Conservation (phyloP, 2,329 filamentous ascomycete genomes). For the Aspergillus ibericus region DNA sequence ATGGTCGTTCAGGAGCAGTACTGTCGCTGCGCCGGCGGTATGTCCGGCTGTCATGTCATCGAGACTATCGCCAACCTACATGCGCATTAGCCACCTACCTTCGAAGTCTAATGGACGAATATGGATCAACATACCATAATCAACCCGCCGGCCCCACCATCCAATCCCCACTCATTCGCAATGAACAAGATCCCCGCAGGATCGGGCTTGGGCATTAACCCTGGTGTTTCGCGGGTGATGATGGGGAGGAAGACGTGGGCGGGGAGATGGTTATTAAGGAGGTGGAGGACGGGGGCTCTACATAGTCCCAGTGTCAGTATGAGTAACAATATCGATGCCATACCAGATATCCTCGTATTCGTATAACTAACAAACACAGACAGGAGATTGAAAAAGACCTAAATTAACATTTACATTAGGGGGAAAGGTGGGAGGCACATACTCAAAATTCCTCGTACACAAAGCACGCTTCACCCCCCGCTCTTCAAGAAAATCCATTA, state of each 20-base stretch:
- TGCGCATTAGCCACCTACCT: background rate
- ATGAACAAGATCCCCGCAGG: conserved; percentile 88
- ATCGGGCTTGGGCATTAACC: conserved; percentile 70
- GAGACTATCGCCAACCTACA: conserved; percentile 68
- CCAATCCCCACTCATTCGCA: conserved; percentile 70
- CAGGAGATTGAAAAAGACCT: no score
- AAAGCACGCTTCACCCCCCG: conserved; percentile 73
- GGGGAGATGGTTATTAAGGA: conserved; percentile 69
- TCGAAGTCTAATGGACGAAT: background rate
- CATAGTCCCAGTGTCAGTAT: background rate
- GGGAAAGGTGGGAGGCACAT: conserved; percentile 31
- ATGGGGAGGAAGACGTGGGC: conserved; percentile 71
- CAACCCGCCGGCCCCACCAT: conserved; percentile 44
- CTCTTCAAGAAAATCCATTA: conserved; percentile 80
- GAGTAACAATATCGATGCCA: background rate
- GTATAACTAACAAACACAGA: background rate
- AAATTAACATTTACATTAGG: no score
- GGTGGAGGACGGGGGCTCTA: conserved; percentile 45
- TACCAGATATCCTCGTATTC: no score
- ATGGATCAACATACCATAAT: conserved; percentile 34
- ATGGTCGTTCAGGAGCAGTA: conserved; percentile 82
- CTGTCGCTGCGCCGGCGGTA: conserved; percentile 80
- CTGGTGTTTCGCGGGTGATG: conserved; percentile 76
- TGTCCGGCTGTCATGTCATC: conserved; percentile 92
- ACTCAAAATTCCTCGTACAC: conserved; percentile 92